phyloP scores from a whole-genome alignment of 768 basidiomycete species.

The Kwoniella bestiolae region DNA sequence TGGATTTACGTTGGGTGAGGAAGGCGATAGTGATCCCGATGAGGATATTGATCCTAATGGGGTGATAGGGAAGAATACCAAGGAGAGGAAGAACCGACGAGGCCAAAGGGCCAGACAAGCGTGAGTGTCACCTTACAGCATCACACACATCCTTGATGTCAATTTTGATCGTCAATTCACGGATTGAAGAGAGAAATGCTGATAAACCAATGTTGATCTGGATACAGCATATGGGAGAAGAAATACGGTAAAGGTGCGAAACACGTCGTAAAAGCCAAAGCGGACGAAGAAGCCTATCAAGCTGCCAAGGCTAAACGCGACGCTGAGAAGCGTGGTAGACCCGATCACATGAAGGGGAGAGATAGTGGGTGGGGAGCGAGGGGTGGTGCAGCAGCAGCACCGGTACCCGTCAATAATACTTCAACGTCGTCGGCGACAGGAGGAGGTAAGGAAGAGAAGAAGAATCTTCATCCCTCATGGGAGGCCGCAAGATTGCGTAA shows the following conservation, averaged over 20 bases:
- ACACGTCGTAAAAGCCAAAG: constrained; percentile 73
- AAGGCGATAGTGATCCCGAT: constrained; percentile 71
- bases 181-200: background rate
- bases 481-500: constrained; percentile 85
- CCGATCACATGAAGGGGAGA: constrained; percentile 10
- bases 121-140: constrained; percentile 64
- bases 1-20: constrained; percentile 80
- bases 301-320: constrained; percentile 17
- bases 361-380: constrained; percentile 6
- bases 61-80: constrained; percentile 59
- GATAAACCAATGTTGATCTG: no score
- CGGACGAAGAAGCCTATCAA: constrained; percentile 34
- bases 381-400: background rate
- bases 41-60: constrained; percentile 67
- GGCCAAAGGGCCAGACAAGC: constrained; percentile 92
- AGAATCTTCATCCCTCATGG: constrained; percentile 89
- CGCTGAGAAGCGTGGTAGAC: constrained; percentile 22
- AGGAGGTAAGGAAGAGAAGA: constrained; percentile 32
- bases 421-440: background rate
- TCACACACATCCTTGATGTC: background rate
- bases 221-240: constrained; percentile 98
- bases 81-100: constrained; percentile 77
- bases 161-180: background rate
- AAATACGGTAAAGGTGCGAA: constrained; percentile 90
- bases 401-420: background rate